These are phyloP conservation scores for Parastagonospora avenae DNA, from an alignment of 2,329 filamentous ascomycete genomes.

Conservation along the genomic window DNA sequence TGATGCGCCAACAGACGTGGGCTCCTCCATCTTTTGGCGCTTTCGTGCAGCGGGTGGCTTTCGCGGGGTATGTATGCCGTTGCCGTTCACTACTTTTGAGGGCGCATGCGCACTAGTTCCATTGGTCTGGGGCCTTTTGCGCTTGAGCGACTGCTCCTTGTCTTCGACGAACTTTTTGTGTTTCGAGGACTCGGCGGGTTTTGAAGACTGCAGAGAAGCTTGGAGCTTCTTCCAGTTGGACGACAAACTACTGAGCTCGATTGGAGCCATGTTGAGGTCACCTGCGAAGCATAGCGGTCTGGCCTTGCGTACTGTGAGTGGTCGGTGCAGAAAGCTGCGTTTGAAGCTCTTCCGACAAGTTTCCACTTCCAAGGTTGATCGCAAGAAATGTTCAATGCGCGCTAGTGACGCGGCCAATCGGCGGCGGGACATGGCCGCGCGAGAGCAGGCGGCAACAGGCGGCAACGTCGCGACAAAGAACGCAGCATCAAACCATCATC, in stretches of 20 bases:
- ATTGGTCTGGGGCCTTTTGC: constrained; percentile 36
- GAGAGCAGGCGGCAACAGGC: constrained; percentile 26
- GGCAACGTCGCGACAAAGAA: constrained; percentile 34
- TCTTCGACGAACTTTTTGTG: constrained; percentile 30
- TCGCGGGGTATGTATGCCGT: constrained; percentile 21
- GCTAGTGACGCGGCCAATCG: constrained; percentile 15
- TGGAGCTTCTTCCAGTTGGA: constrained; percentile 82
- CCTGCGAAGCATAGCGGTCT: constrained; percentile 34
- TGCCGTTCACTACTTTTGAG: constrained; percentile 42
- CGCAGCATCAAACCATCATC: constrained; percentile 28
- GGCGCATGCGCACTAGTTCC: constrained; percentile 18
- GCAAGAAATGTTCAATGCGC: constrained; percentile 29
- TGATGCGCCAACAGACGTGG: constrained; percentile 38
- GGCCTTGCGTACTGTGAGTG: constrained; percentile 10
- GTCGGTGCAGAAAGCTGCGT: constrained; percentile 17
- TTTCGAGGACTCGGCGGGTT: constrained; percentile 34
- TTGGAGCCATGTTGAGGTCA: constrained; percentile 44
- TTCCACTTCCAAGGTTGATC: constrained; percentile 1
- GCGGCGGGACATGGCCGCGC: constrained; percentile 12
- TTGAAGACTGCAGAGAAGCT: constrained; percentile 55
- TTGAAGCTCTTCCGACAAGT: constrained; percentile 11
- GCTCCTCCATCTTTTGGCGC: constrained; percentile 47
- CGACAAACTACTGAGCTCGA: constrained; percentile 50
- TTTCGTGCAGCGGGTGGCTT: constrained; percentile 34
- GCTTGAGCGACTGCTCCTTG: constrained; percentile 36